These are phyloP conservation scores for Acer campestre DNA, from an alignment of 345 rosid genomes.

Conservation along the genomic window DNA sequence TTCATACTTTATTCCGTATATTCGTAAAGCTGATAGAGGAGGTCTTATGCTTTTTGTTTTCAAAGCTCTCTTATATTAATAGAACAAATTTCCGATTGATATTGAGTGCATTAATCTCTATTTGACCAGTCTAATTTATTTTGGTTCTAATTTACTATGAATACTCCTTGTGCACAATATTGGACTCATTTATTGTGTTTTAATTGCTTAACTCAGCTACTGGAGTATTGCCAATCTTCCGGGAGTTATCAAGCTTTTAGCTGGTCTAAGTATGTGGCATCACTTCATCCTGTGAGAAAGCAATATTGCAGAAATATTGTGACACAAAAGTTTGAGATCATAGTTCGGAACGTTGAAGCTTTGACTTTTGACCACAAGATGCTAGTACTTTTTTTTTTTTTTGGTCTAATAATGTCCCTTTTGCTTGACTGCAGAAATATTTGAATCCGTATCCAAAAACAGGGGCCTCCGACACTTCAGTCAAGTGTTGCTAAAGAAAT, in stretches of 20 bases:
- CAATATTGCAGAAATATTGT: slow-evolving; percentile 57
- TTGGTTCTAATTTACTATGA: background rate
- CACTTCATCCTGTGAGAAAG: slow-evolving; percentile 67
- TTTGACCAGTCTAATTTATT: no score
- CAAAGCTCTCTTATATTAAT: no score
- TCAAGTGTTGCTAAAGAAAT: slow-evolving; percentile 75
- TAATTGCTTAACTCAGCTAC: slow-evolving; percentile 46
- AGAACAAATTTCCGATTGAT: no score
- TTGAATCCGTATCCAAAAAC: slow-evolving; percentile 44
- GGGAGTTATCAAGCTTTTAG: slow-evolving; percentile 75
- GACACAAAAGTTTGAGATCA: background rate
- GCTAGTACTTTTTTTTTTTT: no score
- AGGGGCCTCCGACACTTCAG: slow-evolving; percentile 71
- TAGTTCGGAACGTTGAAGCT: background rate
- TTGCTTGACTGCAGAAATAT: slow-evolving; percentile 53
- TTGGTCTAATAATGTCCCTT: background rate
- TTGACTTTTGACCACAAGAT: background rate
- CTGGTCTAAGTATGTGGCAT: slow-evolving; percentile 91
- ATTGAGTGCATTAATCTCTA: no score
- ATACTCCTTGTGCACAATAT: background rate
- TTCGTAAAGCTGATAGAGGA: no score
- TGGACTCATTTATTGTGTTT: background rate
- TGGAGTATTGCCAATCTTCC: slow-evolving; percentile 62
- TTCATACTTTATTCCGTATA: no score
- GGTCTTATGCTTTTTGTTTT: no score